phyloP scores from a whole-genome alignment of 768 basidiomycete species.

The Lactifluus subvellereus region DNA sequence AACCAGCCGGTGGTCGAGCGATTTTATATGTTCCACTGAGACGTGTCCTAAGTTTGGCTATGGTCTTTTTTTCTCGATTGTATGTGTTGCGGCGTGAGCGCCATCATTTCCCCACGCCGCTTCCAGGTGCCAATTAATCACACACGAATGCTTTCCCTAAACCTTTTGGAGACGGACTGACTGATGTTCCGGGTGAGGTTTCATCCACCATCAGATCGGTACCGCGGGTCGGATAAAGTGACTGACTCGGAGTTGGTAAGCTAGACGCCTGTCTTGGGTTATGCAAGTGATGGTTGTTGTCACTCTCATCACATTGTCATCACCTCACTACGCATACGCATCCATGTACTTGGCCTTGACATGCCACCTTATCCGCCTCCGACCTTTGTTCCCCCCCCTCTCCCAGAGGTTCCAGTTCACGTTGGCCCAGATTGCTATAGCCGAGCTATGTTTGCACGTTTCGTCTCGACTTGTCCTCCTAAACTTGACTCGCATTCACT shows the following conservation, averaged over 20 bases:
- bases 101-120: neutral
- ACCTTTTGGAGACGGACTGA: neutral
- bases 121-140: neutral
- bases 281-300: neutral
- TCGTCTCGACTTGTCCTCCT: neutral
- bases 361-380: neutral
- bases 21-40: neutral
- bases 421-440: neutral
- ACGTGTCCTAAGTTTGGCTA: neutral
- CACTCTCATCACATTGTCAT: neutral
- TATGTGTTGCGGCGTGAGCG: neutral
- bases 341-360: neutral
- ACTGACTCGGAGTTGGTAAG: neutral
- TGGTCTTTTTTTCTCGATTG: neutral
- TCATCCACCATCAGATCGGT: constrained; percentile 6
- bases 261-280: neutral
- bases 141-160: neutral
- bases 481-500: neutral
- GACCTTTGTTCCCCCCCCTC: neutral
- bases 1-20: neutral
- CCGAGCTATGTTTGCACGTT: neutral
- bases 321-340: neutral
- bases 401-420: neutral
- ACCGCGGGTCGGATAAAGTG: neutral
- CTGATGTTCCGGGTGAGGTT: neutral